Percentiles rank a stretch among this genome's conserved stretches.
Conservation (phyloP, 805 yeast species). For the Candida glaebosa region DNA sequence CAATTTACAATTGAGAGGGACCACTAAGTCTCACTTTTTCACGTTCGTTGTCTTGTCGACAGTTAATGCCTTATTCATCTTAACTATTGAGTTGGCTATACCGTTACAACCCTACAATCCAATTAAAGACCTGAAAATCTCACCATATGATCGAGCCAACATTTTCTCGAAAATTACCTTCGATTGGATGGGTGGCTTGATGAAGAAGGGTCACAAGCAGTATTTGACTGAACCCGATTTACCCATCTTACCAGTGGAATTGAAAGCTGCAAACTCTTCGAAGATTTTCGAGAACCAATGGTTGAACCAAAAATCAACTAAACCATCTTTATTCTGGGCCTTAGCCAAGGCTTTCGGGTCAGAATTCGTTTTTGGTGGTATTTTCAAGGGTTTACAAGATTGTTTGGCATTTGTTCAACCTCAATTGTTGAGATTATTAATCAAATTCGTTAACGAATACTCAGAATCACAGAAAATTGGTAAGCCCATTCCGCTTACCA, state of each 20-base stretch:
- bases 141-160: conserved; percentile 59
- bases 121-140: conserved; percentile 11
- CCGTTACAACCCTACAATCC: conserved; percentile 30
- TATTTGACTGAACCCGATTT: conserved; percentile 60
- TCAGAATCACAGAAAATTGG: conserved; percentile 30
- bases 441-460: conserved; percentile 35
- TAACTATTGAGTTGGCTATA: conserved; percentile 41
- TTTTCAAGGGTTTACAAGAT: conserved; percentile 74
- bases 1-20: conserved; percentile 37
- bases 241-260: conserved; percentile 70
- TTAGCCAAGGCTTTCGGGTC: conserved; percentile 69
- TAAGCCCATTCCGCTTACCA: conserved; percentile 58
- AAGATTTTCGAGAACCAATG: conserved; percentile 54
- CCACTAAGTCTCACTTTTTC: conserved; percentile 16
- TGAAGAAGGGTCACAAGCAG: conserved; percentile 70
- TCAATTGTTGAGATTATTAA: conserved; percentile 26
- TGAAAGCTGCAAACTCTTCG: conserved; percentile 54
- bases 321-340: conserved; percentile 57
- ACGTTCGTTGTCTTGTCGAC: conserved; percentile 28
- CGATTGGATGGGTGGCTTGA: conserved; percentile 86
- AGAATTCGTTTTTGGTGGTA: conserved; percentile 66
- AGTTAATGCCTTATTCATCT: conserved; percentile 38
- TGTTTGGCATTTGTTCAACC: conserved; percentile 50
- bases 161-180: conserved; percentile 76
- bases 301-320: conserved; percentile 46